Percentiles rank a stretch among this genome's conserved stretches.
phyloP scores from a whole-genome alignment of 2,329 filamentous ascomycete species.

The Aspergillus uvarum region DNA sequence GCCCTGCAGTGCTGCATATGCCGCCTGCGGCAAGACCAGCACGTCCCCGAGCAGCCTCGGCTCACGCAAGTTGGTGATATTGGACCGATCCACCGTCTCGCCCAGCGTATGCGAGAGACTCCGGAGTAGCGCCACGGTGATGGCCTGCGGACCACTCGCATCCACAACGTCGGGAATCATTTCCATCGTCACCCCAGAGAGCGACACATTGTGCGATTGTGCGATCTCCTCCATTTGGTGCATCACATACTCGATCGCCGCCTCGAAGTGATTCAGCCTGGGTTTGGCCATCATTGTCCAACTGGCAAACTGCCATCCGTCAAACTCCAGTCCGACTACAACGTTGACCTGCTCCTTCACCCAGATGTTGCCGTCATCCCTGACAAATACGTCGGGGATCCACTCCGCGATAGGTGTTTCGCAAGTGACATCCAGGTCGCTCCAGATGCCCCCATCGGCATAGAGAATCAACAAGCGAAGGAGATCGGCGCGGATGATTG shows the following conservation, averaged over 20 bases:
- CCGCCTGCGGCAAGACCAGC: conserved; percentile 15
- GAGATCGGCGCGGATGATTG: conserved; percentile 45
- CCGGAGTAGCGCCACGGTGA: conserved; percentile 13
- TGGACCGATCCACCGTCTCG: neutral
- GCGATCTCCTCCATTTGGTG: conserved; percentile 6
- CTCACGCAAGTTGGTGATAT: conserved; percentile 8
- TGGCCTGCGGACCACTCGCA: conserved; percentile 15
- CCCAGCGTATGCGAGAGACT: conserved; percentile 3
- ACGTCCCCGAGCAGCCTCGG: conserved; percentile 13
- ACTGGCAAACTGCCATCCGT: conserved; percentile 15
- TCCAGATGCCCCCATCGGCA: conserved; percentile 44
- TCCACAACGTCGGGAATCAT: conserved; percentile 16
- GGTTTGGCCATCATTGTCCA: conserved; percentile 17
- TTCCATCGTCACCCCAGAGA: conserved; percentile 9
- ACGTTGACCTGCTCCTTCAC: conserved; percentile 14
- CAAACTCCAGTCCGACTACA: conserved; percentile 23
- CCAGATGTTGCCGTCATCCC: conserved; percentile 6
- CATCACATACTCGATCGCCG: conserved; percentile 15
- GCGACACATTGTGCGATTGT: conserved; percentile 3
- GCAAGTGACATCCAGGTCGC: conserved; percentile 42
- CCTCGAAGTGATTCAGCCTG: conserved; percentile 11
- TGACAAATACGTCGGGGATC: conserved; percentile 34
- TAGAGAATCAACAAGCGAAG: conserved; percentile 44
- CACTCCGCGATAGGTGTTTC: conserved; percentile 36
- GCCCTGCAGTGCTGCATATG: conserved; percentile 15